Evolutionary conservation across 768 basidiomycete genomes (phyloP), one percentile per base, ranked within the genome.

Genomic region (Zangia roseola): DNA sequence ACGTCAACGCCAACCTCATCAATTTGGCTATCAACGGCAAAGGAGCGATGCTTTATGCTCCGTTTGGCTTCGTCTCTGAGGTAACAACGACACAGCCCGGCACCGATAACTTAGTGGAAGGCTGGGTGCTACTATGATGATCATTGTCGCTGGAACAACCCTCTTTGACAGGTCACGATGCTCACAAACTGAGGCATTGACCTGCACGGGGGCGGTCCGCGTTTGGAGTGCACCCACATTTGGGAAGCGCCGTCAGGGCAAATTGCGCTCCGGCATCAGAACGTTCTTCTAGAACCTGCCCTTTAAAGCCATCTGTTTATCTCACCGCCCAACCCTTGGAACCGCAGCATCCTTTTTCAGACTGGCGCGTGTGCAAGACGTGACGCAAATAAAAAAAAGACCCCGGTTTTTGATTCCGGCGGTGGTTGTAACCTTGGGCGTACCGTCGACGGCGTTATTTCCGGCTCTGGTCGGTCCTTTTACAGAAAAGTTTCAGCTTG

Each of bases 201-300:
- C 13, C 3, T 28, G 36, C 4, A 17, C n/a, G 31, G 16, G 31
- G 14, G 31, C 31, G 36, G 19, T 35, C 60, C 55, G n/a, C 17
- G 54, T 66, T 57, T 61, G 50, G 67, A 1, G 42, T 9, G 17
- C 26, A 46, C 55, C 67, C 34, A 57, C 16, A 54, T 52, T 55
- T 30, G 34, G 49, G 48, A 8, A 13, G 21, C 20, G 35, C 31
- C 46, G 26, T 25, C 35, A 46, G 40, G 36, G 31, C 14, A 31
- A n/a, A 31, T 16, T 31, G 31, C 6, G 16, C 31, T 16, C 14
- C 14, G n/a, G n/a, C 21, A 56, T 64, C 66, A 66, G 65, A 69
- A 45, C 45, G 45, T 65, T 67, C 65, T 55, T 55, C 58, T 69
- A 54, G 65, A 65, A 69, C 44, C 0, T 61, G 39, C 60, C 58